Base-by-base conservation (phyloP, 2,329 filamentous ascomycete genomes). In the Epichloe gansuensis region DNA sequence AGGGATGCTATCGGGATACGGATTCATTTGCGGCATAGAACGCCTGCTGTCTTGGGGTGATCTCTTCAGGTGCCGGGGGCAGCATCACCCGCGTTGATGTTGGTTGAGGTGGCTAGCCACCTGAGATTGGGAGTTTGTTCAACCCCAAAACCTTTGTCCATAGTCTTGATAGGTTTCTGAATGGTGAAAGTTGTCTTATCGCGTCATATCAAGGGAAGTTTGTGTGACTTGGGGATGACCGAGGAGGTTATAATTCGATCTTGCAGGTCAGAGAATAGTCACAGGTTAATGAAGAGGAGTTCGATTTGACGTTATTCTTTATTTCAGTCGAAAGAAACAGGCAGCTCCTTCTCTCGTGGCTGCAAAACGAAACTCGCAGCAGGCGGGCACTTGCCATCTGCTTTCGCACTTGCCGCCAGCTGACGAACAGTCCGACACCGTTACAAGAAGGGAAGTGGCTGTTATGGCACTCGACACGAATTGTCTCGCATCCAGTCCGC, bases 361-460 rank as follows among this genome's bases (percentile, higher is more conserved):
- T 35, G 11, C n/a, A n/a, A n/a, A 39, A 34, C 13, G 15, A 48
- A 48, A 17, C 17, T 38, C 4, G 12, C 23, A 39, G 41, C 6
- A 39, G 46, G 45, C 2, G n/a, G 45, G 35, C 46, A 48, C 46
- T 48, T 48, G 46, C 35, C 21, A 12, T 48, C 23, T 39, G 15
- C 15, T 25, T 11, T 28, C n/a, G 50, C 43, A 51, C 43, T 51
- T 46, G 50, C 50, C 23, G 41, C 4, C 49, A 46, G 49, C 34
- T 28, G 49, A 15, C 41, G 7, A 31, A 28, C 21, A 28, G 9
- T n/a, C 23, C 43, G 42, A 45, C 35, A 28, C 13, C 8, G 39
- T 12, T n/a, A 23, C 11, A 50, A 21, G n/a, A 42, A 11, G 28
- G 48, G 42, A 43, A 41, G 37, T 43, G 5, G 46, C 46, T n/a